Percentiles rank a stretch among this genome's conserved stretches.
Conservation (phyloP, 2,329 filamentous ascomycete genomes). For the Hysterium pulicare region DNA sequence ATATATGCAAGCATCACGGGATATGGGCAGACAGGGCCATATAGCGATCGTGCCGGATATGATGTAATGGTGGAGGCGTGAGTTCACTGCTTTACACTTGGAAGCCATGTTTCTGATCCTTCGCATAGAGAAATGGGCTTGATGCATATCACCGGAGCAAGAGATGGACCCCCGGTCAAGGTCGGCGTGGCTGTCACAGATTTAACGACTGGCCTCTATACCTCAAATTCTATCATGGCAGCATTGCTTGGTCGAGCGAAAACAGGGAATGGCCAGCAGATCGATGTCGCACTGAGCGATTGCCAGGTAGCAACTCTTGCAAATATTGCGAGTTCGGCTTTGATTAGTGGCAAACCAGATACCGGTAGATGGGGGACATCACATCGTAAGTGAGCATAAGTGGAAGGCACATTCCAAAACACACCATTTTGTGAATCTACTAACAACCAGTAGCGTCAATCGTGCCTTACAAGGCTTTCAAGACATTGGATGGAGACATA, state of each 20-base stretch:
- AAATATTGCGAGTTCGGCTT: conserved; percentile 90
- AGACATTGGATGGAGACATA: conserved; percentile 61
- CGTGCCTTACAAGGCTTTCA: conserved; percentile 86
- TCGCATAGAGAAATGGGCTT: conserved; percentile 73
- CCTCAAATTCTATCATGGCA: conserved; percentile 92
- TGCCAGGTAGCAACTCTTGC: conserved; percentile 91
- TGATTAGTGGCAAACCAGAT: conserved; percentile 85
- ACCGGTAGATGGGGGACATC: conserved; percentile 92
- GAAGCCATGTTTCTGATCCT: conserved; percentile 12
- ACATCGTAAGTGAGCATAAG: conserved; percentile 69
- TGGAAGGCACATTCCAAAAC: conserved; percentile 13
- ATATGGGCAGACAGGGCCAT: conserved; percentile 93
- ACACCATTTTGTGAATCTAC: conserved; percentile 2
- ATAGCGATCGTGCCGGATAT: conserved; percentile 83
- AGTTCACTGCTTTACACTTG: conserved; percentile 13
- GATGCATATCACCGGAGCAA: conserved; percentile 94
- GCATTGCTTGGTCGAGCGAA: conserved; percentile 73
- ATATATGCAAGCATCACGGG: conserved; percentile 97
- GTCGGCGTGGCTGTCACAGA: conserved; percentile 97
- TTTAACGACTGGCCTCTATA: conserved; percentile 90
- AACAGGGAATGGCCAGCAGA: conserved; percentile 81
- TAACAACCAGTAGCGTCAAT: conserved; percentile 69
- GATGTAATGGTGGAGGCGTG: conserved; percentile 97
- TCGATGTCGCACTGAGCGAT: conserved; percentile 87
- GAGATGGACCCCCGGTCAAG: conserved; percentile 90